Base-by-base conservation (phyloP, 1,284 basidiomycete species). In the Phlebopus sp. region DNA sequence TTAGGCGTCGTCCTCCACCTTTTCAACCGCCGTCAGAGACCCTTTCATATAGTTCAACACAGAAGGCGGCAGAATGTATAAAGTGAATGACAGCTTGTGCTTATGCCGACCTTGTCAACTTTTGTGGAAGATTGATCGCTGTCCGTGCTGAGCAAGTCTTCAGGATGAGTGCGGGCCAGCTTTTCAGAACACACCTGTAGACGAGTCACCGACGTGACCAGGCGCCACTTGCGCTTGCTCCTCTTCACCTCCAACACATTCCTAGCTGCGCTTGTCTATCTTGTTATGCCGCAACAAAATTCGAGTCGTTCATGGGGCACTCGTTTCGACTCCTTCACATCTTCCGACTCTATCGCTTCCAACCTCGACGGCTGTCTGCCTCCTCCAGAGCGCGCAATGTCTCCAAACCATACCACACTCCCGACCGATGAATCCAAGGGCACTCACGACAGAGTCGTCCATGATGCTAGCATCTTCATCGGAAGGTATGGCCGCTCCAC, bases 401-500 rank as follows among this genome's bases (percentile, higher is more conserved):
- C 55, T 43, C 42, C 59, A 9, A 39, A 36, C 30, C 50, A 55
- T 15, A 37, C 14, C 27, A 52, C 50, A 51, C 51, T 43, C 47
- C 59, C 50, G 17, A 52, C 47, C 10, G 59, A 63, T 31, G 66
- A 64, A 46, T 51, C 55, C 49, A 64, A 60, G 54, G 68, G 58
- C 48, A 68, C 67, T 42, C 70, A 71, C 15, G 75, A 78, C 37
- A 78, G 73, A 56, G 72, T 77, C 57, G 74, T 78, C 42, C 85
- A 88, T 58, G 82, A 90, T 54, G 81, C 86, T 30, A 89, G 85
- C 58, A 76, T 90, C 54, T 90, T 90, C 63, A 82, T 90, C 49
- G 88, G 88, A 64, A 89, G 86, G 86, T 85, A 58, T 55, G 59
- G 27, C 10, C 31, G 41, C 41, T 29, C 21, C 17, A 15, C 36